Evolutionary conservation across 192 early-diverging fungal genomes (phyloP), one percentile per base, ranked within the genome.

Genomic region (Coemansia sp.): DNA sequence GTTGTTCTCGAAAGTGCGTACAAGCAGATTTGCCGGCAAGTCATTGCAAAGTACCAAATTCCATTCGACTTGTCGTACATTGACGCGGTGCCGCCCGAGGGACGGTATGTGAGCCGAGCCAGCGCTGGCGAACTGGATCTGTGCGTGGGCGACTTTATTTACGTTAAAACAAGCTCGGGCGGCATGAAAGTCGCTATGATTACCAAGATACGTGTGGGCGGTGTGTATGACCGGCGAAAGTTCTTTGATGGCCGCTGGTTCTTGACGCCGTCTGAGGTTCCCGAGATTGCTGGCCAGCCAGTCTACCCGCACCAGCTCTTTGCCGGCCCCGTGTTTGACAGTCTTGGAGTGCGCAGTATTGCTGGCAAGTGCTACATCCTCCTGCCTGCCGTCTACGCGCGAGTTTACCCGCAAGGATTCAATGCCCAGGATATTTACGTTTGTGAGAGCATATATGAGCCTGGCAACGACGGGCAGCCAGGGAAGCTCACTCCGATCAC

Each of bases 241-340:
- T 78, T 64, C 34, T 75, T 84, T n/a, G 81, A 84, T 44, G 81
- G 81, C 6, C 59, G 60, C 67, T 84, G 81, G 81, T 60, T 84
- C 14, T 41, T 84, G 60, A 84, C 73, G 41, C 81, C 81, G 19
- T 69, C 75, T 4, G 81, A 84, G 45, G 68, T 84, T 36, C 76
- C 81, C n/a, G 76, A 84, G 67, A 29, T 76, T 61, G 67, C 66
- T 11, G 73, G 73, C 37, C 81, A 75, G 72, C 61, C 67, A 1
- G 72, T 84, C 9, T 84, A 84, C 23, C 81, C 81, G 19, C 81
- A 84, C 45, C 73, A 84, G 74, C 70, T 84, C 10, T 78, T 84
- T 73, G 74, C 46, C 0, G 81, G 81, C 0, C 73, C 75, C 0
- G 44, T 14, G 17, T 84, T 84, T 67, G 76, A 84, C 25, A 62